A percentile compares a stretch with the other conserved stretches of the same genome.
phyloP scores from a whole-genome alignment of 495 filamentous ascomycete species.

The Podospora fimiseda region DNA sequence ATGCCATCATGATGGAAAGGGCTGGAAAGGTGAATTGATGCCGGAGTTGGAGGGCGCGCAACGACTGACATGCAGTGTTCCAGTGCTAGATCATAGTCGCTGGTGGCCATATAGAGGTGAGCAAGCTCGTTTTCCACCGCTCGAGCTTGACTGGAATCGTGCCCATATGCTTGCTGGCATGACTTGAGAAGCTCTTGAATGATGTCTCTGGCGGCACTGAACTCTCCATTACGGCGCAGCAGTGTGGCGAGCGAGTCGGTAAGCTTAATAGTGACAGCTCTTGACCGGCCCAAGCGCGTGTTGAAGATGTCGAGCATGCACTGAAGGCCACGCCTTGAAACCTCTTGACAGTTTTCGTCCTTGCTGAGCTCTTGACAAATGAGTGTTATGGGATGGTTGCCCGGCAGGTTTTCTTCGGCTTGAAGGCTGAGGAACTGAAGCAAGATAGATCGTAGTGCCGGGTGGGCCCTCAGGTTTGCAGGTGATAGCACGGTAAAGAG shows the following conservation, averaged over 20 bases:
- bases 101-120: conserved; percentile 27
- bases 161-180: conserved; percentile 22
- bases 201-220: conserved; percentile 25
- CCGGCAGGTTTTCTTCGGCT: conserved; percentile 20
- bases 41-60: conserved; percentile 12
- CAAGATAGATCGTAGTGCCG: conserved; percentile 24
- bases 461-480: conserved; percentile 24
- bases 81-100: conserved; percentile 20
- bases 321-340: conserved; percentile 26
- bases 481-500: conserved; percentile 27
- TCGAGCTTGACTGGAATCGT: conserved; percentile 21
- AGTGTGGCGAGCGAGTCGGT: conserved; percentile 30
- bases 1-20: conserved; percentile 25
- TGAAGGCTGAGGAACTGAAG: conserved; percentile 24
- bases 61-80: conserved; percentile 27
- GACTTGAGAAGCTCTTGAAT: conserved; percentile 22
- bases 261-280: conserved; percentile 27
- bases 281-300: conserved; percentile 22
- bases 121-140: conserved; percentile 26
- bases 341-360: conserved; percentile 26
- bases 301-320: conserved; percentile 32
- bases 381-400: conserved; percentile 24
- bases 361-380: conserved; percentile 24
- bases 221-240: conserved; percentile 27
- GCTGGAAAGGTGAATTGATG: background rate